These are phyloP conservation scores for Hericium coralloides DNA, from an alignment of 768 basidiomycete species.

Conservation along the genomic window DNA sequence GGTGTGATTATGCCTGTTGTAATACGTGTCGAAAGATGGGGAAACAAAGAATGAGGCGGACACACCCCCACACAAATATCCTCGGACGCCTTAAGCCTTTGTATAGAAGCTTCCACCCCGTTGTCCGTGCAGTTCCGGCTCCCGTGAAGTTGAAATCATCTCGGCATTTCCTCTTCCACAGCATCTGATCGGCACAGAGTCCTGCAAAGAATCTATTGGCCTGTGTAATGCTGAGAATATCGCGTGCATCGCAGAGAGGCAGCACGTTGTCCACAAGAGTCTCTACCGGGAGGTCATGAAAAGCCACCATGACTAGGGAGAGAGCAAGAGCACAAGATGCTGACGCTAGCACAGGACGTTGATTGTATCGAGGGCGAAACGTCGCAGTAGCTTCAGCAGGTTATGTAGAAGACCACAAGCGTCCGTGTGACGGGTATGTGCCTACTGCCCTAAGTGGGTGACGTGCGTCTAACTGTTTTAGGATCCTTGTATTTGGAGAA, in stretches of 20 bases:
- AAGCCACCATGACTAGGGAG: slow-evolving; percentile 22
- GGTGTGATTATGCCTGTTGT: slow-evolving; percentile 43
- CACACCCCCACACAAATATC: slow-evolving; percentile 55
- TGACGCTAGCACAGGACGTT: no score
- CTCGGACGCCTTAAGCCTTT: slow-evolving; percentile 49
- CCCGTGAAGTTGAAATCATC: slow-evolving; percentile 75
- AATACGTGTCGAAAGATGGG: neutral
- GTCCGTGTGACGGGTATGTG: no score
- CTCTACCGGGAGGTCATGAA: slow-evolving; percentile 64
- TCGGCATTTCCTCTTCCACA: slow-evolving; percentile 67
- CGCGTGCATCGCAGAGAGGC: slow-evolving; percentile 41
- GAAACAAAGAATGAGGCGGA: no score
- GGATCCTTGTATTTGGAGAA: no score
- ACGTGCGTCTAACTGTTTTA: no score
- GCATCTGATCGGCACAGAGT: slow-evolving; percentile 59
- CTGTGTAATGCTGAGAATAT: slow-evolving; percentile 49
- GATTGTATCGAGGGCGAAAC: no score
- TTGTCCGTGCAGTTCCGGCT: slow-evolving; percentile 60
- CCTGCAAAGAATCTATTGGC: slow-evolving; percentile 58
- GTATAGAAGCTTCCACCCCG: slow-evolving; percentile 78
- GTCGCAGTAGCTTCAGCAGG: no score
- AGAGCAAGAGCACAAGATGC: no score
- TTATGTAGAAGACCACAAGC: no score
- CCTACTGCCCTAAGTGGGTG: no score
- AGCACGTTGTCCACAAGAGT: slow-evolving; percentile 66